Evolutionary conservation across 106 monocot genomes (phyloP).

Genomic region (Gastrodia elata): DNA sequence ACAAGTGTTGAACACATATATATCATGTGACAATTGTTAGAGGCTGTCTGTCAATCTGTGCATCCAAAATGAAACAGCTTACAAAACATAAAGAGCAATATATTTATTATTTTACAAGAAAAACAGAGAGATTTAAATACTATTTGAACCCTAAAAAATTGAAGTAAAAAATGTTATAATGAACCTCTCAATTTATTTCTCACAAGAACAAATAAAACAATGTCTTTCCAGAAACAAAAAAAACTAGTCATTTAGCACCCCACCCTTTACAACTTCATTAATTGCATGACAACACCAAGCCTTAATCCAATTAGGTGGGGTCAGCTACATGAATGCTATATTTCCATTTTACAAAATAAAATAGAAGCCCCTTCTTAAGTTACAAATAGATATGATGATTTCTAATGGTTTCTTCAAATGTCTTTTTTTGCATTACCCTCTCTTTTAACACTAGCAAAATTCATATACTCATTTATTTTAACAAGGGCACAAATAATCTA

Average conservation of each 20-base stretch:
- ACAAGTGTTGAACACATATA: background rate
- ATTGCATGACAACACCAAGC: too few relatives aligned
- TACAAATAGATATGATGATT: too few relatives aligned
- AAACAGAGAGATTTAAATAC: background rate
- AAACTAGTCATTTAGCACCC: background rate
- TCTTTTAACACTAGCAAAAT: too few relatives aligned
- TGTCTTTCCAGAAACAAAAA: background rate
- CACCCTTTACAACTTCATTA: background rate
- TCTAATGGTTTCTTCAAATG: too few relatives aligned
- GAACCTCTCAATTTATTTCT: background rate
- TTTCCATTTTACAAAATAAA: too few relatives aligned
- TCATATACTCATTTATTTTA: too few relatives aligned
- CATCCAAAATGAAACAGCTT: too few relatives aligned
- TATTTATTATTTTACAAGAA: background rate
- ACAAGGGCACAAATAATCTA: too few relatives aligned
- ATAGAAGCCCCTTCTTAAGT: too few relatives aligned
- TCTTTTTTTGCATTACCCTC: too few relatives aligned
- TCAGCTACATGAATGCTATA: too few relatives aligned
- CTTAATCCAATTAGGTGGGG: too few relatives aligned
- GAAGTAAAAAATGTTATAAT: background rate
- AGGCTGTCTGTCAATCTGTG: slow-evolving; percentile 1
- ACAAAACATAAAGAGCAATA: background rate
- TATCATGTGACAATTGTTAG: background rate
- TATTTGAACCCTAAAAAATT: background rate
- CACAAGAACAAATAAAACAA: background rate